These are phyloP conservation scores for Sextonia rubra DNA, from an alignment of 164 flowering plant genomes.

Conservation along the genomic window DNA sequence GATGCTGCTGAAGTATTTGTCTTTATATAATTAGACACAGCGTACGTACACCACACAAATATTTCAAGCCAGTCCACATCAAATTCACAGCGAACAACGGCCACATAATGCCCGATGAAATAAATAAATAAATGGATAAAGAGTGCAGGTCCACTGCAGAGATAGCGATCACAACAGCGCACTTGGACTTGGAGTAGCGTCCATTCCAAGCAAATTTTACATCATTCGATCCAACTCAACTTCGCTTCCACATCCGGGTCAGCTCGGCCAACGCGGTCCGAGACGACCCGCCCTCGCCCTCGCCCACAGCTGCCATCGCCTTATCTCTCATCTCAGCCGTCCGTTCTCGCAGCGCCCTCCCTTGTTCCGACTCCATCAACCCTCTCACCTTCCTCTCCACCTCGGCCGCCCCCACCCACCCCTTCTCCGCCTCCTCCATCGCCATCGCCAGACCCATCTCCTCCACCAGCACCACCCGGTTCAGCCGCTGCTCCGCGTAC, in stretches of 20 bases:
- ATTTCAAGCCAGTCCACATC: no score
- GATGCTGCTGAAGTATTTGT: no score
- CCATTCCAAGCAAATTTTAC: no score
- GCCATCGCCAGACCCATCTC: conserved; percentile 28
- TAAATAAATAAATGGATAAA: no score
- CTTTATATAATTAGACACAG: no score
- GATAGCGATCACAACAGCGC: no score
- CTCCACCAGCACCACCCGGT: conserved; percentile 28
- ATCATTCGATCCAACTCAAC: background rate
- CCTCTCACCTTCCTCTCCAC: conserved; percentile 21
- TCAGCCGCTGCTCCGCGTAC: conserved; percentile 38
- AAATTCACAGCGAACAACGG: no score
- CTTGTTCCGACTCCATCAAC: conserved; percentile 16
- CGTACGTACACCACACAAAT: no score
- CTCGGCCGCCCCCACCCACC: conserved; percentile 28
- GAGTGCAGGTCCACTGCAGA: no score
- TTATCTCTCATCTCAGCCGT: background rate
- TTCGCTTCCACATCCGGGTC: background rate
- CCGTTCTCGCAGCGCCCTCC: conserved; percentile 11
- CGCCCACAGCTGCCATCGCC: conserved; percentile 6
- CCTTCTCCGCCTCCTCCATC: conserved; percentile 19
- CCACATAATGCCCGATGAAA: no score
- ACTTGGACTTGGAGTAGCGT: no score
- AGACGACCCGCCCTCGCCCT: conserved; percentile 23
- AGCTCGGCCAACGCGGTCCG: conserved; percentile 1